A percentile compares a stretch with the other conserved stretches of the same genome.
Evolutionary conservation across 1,284 basidiomycete genomes (phyloP).

Genomic region (Microbotryomycetes sp.): DNA sequence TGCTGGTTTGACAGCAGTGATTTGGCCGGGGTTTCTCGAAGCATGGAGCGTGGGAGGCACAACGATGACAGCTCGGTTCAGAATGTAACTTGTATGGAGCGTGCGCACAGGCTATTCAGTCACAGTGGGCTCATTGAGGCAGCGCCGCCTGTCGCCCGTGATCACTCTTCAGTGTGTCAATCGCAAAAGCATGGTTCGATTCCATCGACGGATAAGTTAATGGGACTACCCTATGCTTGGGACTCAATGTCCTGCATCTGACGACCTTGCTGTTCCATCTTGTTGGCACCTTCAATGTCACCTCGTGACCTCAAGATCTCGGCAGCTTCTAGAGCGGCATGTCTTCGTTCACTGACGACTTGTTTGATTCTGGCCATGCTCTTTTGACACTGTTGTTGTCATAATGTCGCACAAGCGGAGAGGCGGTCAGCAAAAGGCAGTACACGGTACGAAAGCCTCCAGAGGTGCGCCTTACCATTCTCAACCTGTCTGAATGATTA

Average conservation of each 20-base stretch:
- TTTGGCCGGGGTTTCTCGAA: too few relatives aligned
- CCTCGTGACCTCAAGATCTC: slow-evolving; percentile 40
- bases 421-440: background rate
- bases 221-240: too few relatives aligned
- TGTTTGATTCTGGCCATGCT: slow-evolving; percentile 96
- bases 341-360: slow-evolving; percentile 81
- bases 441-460: background rate
- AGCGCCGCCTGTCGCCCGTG: too few relatives aligned
- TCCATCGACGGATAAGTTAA: too few relatives aligned
- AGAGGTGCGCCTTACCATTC: slow-evolving; percentile 7
- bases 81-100: too few relatives aligned
- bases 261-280: slow-evolving; percentile 5
- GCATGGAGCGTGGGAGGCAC: too few relatives aligned
- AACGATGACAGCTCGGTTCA: too few relatives aligned
- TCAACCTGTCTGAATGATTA: slow-evolving; percentile 19
- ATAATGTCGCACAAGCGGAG: background rate
- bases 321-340: slow-evolving; percentile 65
- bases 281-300: slow-evolving; percentile 6
- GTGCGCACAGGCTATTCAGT: too few relatives aligned
- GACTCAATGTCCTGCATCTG: background rate
- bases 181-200: too few relatives aligned
- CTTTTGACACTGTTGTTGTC: slow-evolving; percentile 65
- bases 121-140: too few relatives aligned
- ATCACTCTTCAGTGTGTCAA: too few relatives aligned
- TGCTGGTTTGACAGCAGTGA: too few relatives aligned